A percentile compares a stretch with the other conserved stretches of the same genome.
Conservation (phyloP, 2,329 filamentous ascomycete species). For the Orbilia blumenaviensis region DNA sequence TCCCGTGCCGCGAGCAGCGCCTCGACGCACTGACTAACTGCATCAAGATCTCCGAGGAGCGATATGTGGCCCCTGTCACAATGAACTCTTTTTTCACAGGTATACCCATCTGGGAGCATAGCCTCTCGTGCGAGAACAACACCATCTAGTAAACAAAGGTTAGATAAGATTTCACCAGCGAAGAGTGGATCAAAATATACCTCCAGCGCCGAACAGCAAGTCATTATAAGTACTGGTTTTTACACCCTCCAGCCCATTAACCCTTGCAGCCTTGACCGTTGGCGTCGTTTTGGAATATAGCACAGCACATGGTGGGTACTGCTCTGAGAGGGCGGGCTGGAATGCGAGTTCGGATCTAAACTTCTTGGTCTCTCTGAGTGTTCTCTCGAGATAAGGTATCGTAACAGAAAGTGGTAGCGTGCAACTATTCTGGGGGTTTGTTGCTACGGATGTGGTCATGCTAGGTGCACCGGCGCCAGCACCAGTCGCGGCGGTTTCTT, state of each 20-base stretch:
- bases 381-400: constrained; percentile 76
- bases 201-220: constrained; percentile 76
- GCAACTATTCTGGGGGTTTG: constrained; percentile 55
- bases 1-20: constrained; percentile 66
- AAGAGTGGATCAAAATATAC: not conserved
- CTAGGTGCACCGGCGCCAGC: constrained; percentile 48
- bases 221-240: constrained; percentile 84
- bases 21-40: constrained; percentile 76
- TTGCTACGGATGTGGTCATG: constrained; percentile 23
- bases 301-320: constrained; percentile 81
- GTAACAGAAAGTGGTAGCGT: constrained; percentile 68
- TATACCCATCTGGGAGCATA: constrained; percentile 84
- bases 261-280: constrained; percentile 82
- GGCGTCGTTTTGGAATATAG: constrained; percentile 88
- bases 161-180: not conserved
- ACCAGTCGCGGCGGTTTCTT: constrained; percentile 47
- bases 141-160: constrained; percentile 70
- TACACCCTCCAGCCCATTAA: constrained; percentile 77
- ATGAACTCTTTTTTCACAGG: constrained; percentile 75
- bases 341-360: constrained; percentile 81
- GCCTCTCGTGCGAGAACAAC: constrained; percentile 86
- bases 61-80: constrained; percentile 88
- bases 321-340: constrained; percentile 68
- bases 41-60: constrained; percentile 82
- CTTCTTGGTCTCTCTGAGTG: constrained; percentile 73